These are phyloP conservation scores for Sonneratia caseolaris DNA, from an alignment of 345 rosid genomes.

Conservation along the genomic window DNA sequence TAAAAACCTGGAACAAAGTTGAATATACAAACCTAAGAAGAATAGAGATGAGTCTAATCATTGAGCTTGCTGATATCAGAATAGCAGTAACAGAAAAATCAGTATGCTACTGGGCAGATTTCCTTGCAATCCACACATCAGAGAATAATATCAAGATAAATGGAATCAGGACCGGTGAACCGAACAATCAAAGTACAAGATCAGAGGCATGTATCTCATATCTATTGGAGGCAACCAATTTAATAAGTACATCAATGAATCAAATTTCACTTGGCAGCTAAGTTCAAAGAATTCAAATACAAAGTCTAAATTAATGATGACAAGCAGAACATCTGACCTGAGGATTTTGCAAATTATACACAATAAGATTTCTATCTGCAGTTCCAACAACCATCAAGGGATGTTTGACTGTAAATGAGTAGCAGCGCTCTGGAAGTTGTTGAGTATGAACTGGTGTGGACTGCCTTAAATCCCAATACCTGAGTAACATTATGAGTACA, in stretches of 20 bases:
- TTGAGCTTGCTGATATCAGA: neutral
- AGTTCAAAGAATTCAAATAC: neutral
- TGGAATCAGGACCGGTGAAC: neutral
- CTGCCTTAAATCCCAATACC: slow-evolving; percentile 97
- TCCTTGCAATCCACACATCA: neutral
- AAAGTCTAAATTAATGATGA: neutral
- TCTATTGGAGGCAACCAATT: neutral
- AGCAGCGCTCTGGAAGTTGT: slow-evolving; percentile 91
- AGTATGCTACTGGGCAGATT: neutral
- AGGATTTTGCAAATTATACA: slow-evolving; percentile 80
- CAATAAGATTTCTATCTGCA: slow-evolving; percentile 84
- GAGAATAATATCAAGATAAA: neutral
- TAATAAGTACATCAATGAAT: neutral
- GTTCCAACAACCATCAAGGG: slow-evolving; percentile 98
- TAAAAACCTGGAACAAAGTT: neutral
- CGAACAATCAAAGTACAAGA: neutral
- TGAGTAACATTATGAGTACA: slow-evolving; percentile 13
- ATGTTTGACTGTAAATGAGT: slow-evolving; percentile 66
- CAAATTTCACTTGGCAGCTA: neutral
- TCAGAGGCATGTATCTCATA: neutral
- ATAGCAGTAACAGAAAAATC: neutral
- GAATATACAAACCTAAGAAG: neutral
- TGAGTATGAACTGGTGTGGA: slow-evolving; percentile 80
- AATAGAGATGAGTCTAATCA: neutral
- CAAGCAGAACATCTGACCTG: slow-evolving; percentile 37